Evolutionary conservation across 1,284 basidiomycete genomes (phyloP).

Genomic region (Leccinum fallax): DNA sequence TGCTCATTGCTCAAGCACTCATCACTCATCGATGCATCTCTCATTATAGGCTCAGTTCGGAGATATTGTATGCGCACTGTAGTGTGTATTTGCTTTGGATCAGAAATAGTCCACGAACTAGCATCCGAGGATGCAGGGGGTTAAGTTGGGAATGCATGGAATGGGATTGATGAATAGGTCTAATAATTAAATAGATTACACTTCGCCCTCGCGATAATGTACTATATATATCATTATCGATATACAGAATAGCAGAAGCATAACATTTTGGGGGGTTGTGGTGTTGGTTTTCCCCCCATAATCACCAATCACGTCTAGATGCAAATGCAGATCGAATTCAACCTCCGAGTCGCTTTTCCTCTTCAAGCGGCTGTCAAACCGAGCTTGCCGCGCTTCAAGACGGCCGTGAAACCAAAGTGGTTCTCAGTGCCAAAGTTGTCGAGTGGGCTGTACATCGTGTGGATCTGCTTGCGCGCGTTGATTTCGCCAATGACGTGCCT

Average conservation of each 20-base stretch:
- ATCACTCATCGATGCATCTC: too few relatives aligned
- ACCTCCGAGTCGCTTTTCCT: background rate
- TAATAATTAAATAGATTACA: too few relatives aligned
- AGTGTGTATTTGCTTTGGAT: background rate
- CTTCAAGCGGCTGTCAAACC: background rate
- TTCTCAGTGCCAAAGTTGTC: conserved; percentile 12
- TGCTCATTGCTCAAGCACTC: too few relatives aligned
- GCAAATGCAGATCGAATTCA: background rate
- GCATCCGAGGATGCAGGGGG: background rate
- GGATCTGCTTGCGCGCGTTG: conserved; percentile 17
- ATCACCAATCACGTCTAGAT: background rate
- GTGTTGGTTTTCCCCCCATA: too few relatives aligned
- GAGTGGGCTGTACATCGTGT: conserved; percentile 25
- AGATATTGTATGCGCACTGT: background rate
- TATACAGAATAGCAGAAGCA: too few relatives aligned
- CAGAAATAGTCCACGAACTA: background rate
- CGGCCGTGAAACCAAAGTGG: background rate
- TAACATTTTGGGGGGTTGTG: too few relatives aligned
- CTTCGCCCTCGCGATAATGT: too few relatives aligned
- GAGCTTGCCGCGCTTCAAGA: background rate
- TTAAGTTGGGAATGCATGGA: background rate
- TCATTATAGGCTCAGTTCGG: too few relatives aligned
- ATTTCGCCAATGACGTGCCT: conserved; percentile 23
- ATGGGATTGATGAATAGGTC: background rate
- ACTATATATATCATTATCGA: too few relatives aligned